Evolutionary conservation across 345 rosid genomes (phyloP).

Genomic region (Citrus hindsii): DNA sequence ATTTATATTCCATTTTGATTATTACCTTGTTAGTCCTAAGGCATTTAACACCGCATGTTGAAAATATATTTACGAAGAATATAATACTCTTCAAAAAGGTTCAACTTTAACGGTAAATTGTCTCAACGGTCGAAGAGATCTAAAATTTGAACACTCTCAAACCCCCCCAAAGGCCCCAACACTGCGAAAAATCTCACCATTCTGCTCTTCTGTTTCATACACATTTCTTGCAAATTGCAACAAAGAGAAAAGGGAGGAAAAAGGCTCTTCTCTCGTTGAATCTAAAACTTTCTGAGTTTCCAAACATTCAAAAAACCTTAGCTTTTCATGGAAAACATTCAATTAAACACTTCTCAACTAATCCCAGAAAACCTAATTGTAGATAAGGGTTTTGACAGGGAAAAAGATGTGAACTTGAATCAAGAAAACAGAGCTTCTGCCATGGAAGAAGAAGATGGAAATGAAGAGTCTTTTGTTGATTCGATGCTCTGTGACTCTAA

Average conservation of each 20-base stretch:
- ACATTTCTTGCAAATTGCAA: background rate
- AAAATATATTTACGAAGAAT: no score
- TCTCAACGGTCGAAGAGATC: conserved; percentile 25
- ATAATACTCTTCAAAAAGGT: background rate
- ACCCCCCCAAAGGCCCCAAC: conserved; percentile 10
- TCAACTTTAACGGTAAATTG: conserved; percentile 5
- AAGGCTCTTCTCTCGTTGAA: background rate
- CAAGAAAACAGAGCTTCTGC: conserved; percentile 37
- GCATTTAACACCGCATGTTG: no score
- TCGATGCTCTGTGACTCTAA: conserved; percentile 75
- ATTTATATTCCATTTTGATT: no score
- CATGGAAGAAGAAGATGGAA: conserved; percentile 30
- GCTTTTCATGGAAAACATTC: conserved; percentile 44
- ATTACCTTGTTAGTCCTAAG: no score
- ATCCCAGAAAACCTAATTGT: conserved; percentile 17
- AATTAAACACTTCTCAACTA: conserved; percentile 15
- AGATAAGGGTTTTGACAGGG: conserved; percentile 27
- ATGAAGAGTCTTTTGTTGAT: conserved; percentile 38
- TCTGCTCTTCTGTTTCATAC: conserved; percentile 11
- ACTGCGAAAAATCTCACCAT: background rate
- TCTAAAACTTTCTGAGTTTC: conserved; percentile 2
- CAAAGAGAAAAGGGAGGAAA: no score
- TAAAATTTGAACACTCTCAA: conserved; percentile 25
- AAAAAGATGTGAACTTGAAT: conserved; percentile 20
- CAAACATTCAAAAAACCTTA: conserved; percentile 4